Base-by-base conservation (phyloP, 106 monocot species). In the Iris macrosiphon region DNA sequence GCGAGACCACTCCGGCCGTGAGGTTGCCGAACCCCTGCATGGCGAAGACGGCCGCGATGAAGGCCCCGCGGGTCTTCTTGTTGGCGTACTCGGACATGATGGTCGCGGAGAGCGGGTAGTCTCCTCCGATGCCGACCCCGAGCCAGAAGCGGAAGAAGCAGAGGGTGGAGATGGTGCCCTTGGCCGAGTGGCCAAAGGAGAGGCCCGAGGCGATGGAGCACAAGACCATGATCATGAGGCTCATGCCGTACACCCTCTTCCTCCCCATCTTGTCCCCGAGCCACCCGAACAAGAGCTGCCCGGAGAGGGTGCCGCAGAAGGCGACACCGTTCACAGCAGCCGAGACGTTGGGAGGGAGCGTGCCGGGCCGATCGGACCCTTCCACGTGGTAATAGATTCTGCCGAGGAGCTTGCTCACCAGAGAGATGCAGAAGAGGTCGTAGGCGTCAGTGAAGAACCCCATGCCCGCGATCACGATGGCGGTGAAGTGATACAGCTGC, bases 51-150 rank as follows among this genome's bases (percentile, higher is more conserved):
- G 87, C 81, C 1, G 87, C 87, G 46, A 87, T 87, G 66, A 87
- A 87, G 7, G 77, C 61, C 0, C 87, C 87, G 31, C 87, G 81
- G 4, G 87, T 87, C 38, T 71, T 75, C 75, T 88, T 88, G 71
- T 88, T 88, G 49, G 87, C 79, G 57, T 85, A 85, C 72, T 85
- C 85, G 1, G 85, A 85, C 85, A 85, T 85, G 72, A 85, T 85
- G 54, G 85, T 85, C 68, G 85, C 80, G 18, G 72, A 76, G 13
- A 85, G 71, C 0, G 86, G 86, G 54, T 84, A 84, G 48, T 84
- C 84, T 22, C 84, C 79, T 30, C 84, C 84, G 64, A 84, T 75
- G 49, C 84, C 79, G 55, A 84, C 79, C 8, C 84, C 84, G 19
- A 79, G 70, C 84, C 84, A 84, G 72, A 84, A 84, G 30, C 79